Evolutionary conservation across 306 rosid genomes (phyloP), one percentile per base, ranked within the genome.

Genomic region (Geum urbanum): DNA sequence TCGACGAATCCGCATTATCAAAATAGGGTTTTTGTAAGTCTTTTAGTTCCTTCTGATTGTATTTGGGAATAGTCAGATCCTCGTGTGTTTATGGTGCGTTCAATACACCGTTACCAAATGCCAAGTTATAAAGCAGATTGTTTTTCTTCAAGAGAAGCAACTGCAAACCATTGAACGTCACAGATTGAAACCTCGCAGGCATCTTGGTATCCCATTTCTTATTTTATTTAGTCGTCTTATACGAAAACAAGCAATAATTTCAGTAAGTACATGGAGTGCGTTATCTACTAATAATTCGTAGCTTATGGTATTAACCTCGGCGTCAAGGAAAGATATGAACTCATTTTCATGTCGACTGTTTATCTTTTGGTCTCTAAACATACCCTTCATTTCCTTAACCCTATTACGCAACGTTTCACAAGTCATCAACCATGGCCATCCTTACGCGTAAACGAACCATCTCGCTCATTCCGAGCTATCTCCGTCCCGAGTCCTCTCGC

Each of bases 361-460:
- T 16, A 27, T 72, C 3, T 66, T 53, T 16, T 37, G 44, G 4
- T 53, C 75, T 10, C 83, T 83, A 69, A 82, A 82, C 72, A 82
- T 9, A n/a, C 15, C 68, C 46, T 51, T 79, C 79, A 82, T 71
- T 59, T 70, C 76, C 56, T 54, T 72, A 0, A 65, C 70, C 16
- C 24, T 79, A 37, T 2, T 66, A 50, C 83, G 80, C 41, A 79
- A 19, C 4, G 15, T 19, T 64, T 74, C 79, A 9, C 9, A 75
- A 69, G 48, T 72, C 56, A 9, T 66, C 83, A 66, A 75, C 76
- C 89, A 85, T 68, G 1, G 81, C 89, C 61, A 22, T 55, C 77
- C 73, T 64, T 12, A 15, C 80, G 49, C 0, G 59, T 67, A 66
- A 82, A 79, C 3, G 81, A 82, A 63, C 89, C 84, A 20, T 79